phyloP scores from a whole-genome alignment of 768 basidiomycete genomes.

The Rhodotorula babjevae region DNA sequence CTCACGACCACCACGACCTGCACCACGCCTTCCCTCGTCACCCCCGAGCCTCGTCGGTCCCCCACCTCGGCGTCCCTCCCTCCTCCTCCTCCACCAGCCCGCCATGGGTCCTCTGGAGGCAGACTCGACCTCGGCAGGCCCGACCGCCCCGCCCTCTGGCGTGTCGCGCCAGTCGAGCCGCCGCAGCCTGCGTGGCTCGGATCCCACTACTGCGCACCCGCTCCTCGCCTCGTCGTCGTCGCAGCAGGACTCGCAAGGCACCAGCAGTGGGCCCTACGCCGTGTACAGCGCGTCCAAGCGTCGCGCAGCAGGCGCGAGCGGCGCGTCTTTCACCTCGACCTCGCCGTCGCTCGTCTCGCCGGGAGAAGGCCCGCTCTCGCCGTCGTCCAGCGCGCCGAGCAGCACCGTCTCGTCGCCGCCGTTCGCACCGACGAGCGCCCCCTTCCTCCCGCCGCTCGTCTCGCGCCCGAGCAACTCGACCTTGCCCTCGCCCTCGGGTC shows the following conservation, averaged over 20 bases:
- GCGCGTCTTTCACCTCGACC: not conserved
- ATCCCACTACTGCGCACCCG: not conserved
- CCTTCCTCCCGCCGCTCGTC: conserved; percentile 28
- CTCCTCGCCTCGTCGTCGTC: not conserved
- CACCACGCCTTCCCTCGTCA: not conserved
- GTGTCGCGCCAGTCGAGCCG: conserved; percentile 6
- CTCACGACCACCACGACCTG: too few species aligned
- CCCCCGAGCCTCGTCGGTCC: too few species aligned
- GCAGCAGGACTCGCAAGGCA: not conserved
- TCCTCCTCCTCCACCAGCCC: not conserved
- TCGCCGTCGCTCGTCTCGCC: not conserved
- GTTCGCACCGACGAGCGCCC: conserved; percentile 15
- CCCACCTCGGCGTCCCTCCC: not conserved
- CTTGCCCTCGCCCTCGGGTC: conserved; percentile 6
- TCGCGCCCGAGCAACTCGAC: conserved; percentile 30
- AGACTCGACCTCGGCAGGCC: not conserved
- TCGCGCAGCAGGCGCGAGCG: not conserved
- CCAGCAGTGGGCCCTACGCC: not conserved
- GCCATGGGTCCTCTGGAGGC: not conserved
- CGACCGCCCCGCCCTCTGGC: not conserved
- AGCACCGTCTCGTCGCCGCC: conserved; percentile 11
- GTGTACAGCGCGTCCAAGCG: conserved; percentile 6
- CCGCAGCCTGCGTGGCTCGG: not conserved
- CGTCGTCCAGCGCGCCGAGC: conserved; percentile 3
- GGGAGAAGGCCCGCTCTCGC: not conserved